Base-by-base conservation (phyloP, 202 grass and related monocot genomes). In the Hordeum pubiflorum region DNA sequence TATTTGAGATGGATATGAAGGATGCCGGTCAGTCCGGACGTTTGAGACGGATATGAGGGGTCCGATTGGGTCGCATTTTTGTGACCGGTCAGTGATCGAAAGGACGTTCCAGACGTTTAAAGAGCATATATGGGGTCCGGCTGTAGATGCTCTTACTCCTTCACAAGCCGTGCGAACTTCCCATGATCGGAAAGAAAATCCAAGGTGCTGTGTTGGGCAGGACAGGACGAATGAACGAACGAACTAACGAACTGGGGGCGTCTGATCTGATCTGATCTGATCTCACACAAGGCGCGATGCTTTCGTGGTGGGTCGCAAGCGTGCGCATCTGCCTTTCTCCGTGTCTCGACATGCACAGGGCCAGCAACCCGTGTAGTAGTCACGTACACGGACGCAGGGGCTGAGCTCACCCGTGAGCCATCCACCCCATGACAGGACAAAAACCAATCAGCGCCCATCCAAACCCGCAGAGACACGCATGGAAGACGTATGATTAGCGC, bases 331-430 rank as follows among this genome's bases (percentile, higher is more conserved):
- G 14, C 27, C 34, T 21, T 10, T 15, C 22, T 10, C 18, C 6
- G 2, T 3, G 1, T 71, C 40, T 5, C 26, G 24, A 3, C 48
- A 7, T 52, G 48, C 8, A 52, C 15, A 52, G 6, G 12, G 29
- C n/a, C 26, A 27, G 27, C 3, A 10, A 43, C 79, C 85, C 74
- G 79, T 72, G 85, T 24, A 13, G 85, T 24, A 13, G 56, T 62
- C 69, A 69, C 86, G 62, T 18, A 6, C 13, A 1, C 1, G 0
- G 17, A 72, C 32, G 79, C 61, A 10, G 44, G 6, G 7, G 76
- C 41, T 63, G 81, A 80, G 39, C 61, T 80, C 81, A 81, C 64
- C 56, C 72, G 72, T 44, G 37, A 38, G 40, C 46, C 46, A 52
- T 41, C 40, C 40, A 13, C 1, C 44, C 44, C 3, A 20, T 3